A percentile compares a stretch with the other conserved stretches of the same genome.
phyloP scores from a whole-genome alignment of 2,329 filamentous ascomycete species.

The Lecanicillium sp. region DNA sequence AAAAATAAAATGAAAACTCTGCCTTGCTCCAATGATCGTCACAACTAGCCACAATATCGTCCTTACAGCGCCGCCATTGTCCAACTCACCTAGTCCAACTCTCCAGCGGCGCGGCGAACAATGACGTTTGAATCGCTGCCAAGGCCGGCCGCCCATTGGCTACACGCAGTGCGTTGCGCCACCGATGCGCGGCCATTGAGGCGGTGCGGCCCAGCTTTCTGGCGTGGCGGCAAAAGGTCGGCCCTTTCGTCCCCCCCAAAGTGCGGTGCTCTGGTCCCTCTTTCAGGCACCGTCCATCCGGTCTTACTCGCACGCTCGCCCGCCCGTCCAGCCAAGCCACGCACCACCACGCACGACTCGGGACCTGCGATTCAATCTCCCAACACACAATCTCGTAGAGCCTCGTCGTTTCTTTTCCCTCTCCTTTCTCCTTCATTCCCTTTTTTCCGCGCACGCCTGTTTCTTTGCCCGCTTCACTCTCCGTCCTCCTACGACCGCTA shows the following conservation, averaged over 20 bases:
- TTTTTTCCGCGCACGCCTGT: neutral
- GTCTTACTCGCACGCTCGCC: neutral
- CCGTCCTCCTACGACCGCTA: conserved; percentile 1
- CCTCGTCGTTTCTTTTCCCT: conserved; percentile 3
- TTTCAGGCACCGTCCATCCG: conserved; percentile 8
- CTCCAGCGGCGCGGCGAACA: too few species aligned
- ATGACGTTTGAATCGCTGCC: too few species aligned
- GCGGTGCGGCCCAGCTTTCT: conserved; percentile 5
- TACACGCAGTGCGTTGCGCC: neutral
- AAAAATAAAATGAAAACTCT: too few species aligned
- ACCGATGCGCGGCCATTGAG: conserved; percentile 8
- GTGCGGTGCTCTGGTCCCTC: too few species aligned
- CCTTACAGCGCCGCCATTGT: too few species aligned
- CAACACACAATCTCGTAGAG: neutral
- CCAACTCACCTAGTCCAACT: too few species aligned
- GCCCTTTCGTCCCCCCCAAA: conserved; percentile 9
- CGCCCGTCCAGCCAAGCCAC: conserved; percentile 4
- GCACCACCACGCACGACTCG: neutral
- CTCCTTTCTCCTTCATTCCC: neutral
- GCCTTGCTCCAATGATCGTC: too few species aligned
- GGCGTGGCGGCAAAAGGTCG: conserved; percentile 8
- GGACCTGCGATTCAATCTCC: neutral
- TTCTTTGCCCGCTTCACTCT: neutral
- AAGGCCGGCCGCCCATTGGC: too few species aligned
- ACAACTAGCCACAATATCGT: too few species aligned